Percentiles rank a stretch among this genome's conserved stretches.
Evolutionary conservation across 192 early-diverging fungal genomes (phyloP).

Genomic region (Backusella parvicylindrica): DNA sequence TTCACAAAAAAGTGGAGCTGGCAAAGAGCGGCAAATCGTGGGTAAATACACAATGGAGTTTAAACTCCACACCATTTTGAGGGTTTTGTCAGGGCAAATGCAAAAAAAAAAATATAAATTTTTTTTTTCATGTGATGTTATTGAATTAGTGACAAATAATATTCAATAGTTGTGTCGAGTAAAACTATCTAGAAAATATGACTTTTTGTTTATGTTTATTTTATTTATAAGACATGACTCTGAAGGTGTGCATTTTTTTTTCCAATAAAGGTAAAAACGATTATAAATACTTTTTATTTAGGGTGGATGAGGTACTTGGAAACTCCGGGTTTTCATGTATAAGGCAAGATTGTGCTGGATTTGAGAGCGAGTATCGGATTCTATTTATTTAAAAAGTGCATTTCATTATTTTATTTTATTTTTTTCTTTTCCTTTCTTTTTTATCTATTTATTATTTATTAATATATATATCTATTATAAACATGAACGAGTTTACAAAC

Average conservation of each 20-base stretch:
- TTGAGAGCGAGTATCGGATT: not conserved
- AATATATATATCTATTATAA: not conserved
- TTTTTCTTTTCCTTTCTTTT: not conserved
- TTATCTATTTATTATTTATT: not conserved
- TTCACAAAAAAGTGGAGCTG: not conserved
- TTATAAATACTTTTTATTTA: constrained; percentile 6
- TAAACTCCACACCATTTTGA: not conserved
- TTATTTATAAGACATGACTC: not conserved
- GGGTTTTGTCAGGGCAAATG: constrained; percentile 2
- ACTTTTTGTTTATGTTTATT: not conserved
- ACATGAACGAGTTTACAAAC: not conserved
- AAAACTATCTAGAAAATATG: not conserved
- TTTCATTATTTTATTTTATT: too few species aligned
- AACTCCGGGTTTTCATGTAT: constrained; percentile 5
- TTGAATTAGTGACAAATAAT: not conserved
- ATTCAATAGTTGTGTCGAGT: not conserved
- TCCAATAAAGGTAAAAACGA: not conserved
- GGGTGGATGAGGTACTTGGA: not conserved
- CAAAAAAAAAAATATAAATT: too few species aligned
- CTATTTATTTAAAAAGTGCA: not conserved
- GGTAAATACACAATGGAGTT: not conserved
- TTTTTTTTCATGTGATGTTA: not conserved
- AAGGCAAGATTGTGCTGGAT: not conserved
- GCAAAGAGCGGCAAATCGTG: constrained; percentile 12
- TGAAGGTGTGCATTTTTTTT: not conserved